Percentiles rank a stretch among this genome's conserved stretches.
Conservation (phyloP, 2,329 filamentous ascomycete genomes). For the Penicillium sp. region DNA sequence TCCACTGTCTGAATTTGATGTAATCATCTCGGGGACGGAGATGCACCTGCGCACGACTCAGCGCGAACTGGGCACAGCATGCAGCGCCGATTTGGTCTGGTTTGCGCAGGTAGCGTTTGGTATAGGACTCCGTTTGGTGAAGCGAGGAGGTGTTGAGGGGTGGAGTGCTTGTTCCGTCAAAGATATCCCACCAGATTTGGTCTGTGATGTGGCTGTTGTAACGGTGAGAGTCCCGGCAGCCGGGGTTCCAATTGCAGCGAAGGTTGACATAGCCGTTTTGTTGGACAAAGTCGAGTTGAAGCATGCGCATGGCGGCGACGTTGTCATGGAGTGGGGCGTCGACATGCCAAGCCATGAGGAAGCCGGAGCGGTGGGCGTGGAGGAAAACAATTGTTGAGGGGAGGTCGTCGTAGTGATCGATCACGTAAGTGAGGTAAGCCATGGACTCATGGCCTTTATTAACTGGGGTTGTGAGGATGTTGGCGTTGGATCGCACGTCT, state of each 20-base stretch:
- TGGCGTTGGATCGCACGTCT: slow-evolving; percentile 17
- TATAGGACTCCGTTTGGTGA: slow-evolving; percentile 1
- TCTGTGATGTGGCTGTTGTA: slow-evolving; percentile 37
- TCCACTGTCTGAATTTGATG: slow-evolving; percentile 57
- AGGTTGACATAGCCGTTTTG: slow-evolving; percentile 59
- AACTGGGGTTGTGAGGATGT: slow-evolving; percentile 31
- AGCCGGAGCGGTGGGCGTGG: slow-evolving; percentile 54
- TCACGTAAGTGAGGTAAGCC: slow-evolving; percentile 49
- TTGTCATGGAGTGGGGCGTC: slow-evolving; percentile 57
- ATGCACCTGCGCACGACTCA: slow-evolving; percentile 54
- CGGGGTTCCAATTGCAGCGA: slow-evolving; percentile 58
- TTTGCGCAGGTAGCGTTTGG: slow-evolving; percentile 37
- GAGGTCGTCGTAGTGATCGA: slow-evolving; percentile 47
- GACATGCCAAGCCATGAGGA: slow-evolving; percentile 55
- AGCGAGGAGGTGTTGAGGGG: slow-evolving; percentile 27
- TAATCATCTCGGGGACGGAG: slow-evolving; percentile 54
- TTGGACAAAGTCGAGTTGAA: slow-evolving; percentile 53
- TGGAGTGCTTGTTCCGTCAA: slow-evolving; percentile 40
- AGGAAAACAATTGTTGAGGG: slow-evolving; percentile 56
- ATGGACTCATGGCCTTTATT: slow-evolving; percentile 50
- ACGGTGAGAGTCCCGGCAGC: slow-evolving; percentile 45
- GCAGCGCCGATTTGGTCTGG: slow-evolving; percentile 54
- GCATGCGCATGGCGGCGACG: slow-evolving; percentile 50
- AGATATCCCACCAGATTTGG: slow-evolving; percentile 38
- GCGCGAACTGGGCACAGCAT: slow-evolving; percentile 67